phyloP scores from a whole-genome alignment of 2,329 filamentous ascomycete species.

The Botrytis aclada region DNA sequence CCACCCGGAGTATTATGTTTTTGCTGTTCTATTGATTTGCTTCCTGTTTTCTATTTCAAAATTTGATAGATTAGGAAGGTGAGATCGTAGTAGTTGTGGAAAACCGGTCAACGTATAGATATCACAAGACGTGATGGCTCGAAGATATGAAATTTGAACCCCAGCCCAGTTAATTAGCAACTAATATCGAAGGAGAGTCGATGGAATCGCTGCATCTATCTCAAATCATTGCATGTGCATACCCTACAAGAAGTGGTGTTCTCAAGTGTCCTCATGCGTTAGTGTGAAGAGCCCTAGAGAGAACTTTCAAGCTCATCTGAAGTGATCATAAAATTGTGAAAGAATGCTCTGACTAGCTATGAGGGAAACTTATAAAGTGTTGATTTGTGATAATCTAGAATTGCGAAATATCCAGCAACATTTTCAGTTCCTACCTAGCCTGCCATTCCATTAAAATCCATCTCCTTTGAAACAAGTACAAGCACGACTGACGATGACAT shows the following conservation, averaged over 20 bases:
- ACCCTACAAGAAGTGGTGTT: background rate
- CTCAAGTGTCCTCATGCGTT: background rate
- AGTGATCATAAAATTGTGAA: background rate
- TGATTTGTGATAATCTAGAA: background rate
- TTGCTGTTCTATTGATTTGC: background rate
- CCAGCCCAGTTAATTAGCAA: background rate
- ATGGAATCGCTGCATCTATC: background rate
- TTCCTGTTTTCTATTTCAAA: background rate
- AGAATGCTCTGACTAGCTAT: background rate
- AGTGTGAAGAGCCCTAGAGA: background rate
- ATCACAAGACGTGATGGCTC: background rate
- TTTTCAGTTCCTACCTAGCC: no score
- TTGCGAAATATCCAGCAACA: background rate
- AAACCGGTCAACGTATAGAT: background rate
- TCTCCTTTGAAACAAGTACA: background rate
- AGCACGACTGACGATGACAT: background rate
- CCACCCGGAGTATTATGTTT: conserved; percentile 16
- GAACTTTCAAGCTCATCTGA: background rate
- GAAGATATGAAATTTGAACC: background rate
- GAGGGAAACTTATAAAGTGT: background rate
- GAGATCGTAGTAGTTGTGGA: background rate
- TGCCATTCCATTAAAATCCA: background rate
- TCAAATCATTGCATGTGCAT: background rate
- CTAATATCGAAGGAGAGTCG: background rate
- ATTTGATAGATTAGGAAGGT: background rate